A percentile compares a stretch with the other conserved stretches of the same genome.
phyloP scores from a whole-genome alignment of 2,329 filamentous ascomycete genomes.

The Delphinella strobiligena region DNA sequence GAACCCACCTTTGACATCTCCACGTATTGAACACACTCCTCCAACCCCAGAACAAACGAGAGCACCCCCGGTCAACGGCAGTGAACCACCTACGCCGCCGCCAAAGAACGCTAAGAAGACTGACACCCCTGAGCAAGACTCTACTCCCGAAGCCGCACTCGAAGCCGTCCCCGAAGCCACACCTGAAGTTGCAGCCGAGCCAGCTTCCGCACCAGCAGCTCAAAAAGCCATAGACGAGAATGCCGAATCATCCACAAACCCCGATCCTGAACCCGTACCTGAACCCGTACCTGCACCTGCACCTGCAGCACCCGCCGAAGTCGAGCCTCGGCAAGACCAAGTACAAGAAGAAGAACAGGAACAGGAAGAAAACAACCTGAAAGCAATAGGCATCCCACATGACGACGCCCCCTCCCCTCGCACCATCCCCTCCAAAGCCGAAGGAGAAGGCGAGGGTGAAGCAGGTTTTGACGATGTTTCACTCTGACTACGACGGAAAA shows the following conservation, averaged over 20 bases:
- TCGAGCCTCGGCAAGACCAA: neutral
- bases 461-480: neutral
- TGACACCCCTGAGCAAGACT: too few species aligned
- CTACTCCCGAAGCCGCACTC: too few species aligned
- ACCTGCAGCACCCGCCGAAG: slow-evolving; percentile 10
- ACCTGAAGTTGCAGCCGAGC: slow-evolving; percentile 19
- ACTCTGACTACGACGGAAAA: too few species aligned
- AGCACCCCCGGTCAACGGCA: slow-evolving; percentile 6
- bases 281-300: too few species aligned
- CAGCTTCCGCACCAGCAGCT: slow-evolving; percentile 7
- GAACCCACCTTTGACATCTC: slow-evolving; percentile 24
- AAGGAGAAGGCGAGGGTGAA: neutral
- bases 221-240: neutral
- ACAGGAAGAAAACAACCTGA: slow-evolving; percentile 7
- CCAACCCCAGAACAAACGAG: slow-evolving; percentile 34
- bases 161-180: too few species aligned
- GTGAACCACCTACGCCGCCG: slow-evolving; percentile 16
- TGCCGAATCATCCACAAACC: neutral
- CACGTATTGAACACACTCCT: slow-evolving; percentile 38
- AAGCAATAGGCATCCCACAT: slow-evolving; percentile 8
- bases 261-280: slow-evolving; percentile 16
- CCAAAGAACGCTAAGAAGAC: slow-evolving; percentile 13
- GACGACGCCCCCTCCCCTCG: slow-evolving; percentile 4
- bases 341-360: slow-evolving; percentile 7
- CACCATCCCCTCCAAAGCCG: slow-evolving; percentile 19